These are phyloP conservation scores for Phytophthora cryptogea DNA, from an alignment of 352 stramenopile genomes.

Conservation along the genomic window DNA sequence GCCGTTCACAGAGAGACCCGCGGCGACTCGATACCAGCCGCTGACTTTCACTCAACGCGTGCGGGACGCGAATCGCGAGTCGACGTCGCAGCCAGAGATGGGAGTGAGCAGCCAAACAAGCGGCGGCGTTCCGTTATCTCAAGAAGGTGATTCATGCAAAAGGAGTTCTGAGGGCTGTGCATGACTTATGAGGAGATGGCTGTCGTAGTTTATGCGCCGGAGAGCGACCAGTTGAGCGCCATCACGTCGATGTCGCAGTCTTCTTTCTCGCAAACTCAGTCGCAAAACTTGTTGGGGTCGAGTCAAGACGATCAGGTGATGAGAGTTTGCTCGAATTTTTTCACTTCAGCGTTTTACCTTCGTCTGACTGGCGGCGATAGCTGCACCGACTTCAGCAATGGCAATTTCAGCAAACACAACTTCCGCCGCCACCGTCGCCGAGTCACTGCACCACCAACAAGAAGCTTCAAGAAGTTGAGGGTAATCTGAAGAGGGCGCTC, in stretches of 20 bases:
- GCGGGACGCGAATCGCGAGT: slow-evolving; percentile 10
- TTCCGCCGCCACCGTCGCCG: not conserved
- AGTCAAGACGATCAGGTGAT: slow-evolving; percentile 40
- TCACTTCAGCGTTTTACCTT: not conserved
- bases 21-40: slow-evolving; percentile 13
- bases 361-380: slow-evolving; percentile 13
- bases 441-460: slow-evolving; percentile 5
- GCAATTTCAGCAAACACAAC: slow-evolving; percentile 15
- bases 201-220: slow-evolving; percentile 20
- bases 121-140: slow-evolving; percentile 15
- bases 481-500: slow-evolving; percentile 15
- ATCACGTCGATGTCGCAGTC: slow-evolving; percentile 53
- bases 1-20: slow-evolving; percentile 3
- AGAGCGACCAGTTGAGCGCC: slow-evolving; percentile 37
- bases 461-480: slow-evolving; percentile 24
- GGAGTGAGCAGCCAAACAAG: slow-evolving; percentile 16
- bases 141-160: slow-evolving; percentile 37
- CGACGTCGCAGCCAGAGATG: slow-evolving; percentile 25
- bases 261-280: slow-evolving; percentile 41
- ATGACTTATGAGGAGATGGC: not conserved
- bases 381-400: slow-evolving; percentile 24
- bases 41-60: slow-evolving; percentile 23
- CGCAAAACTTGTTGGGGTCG: slow-evolving; percentile 35
- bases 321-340: not conserved
- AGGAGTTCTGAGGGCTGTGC: not conserved